Percentiles rank a stretch among this genome's conserved stretches.
Conservation (phyloP, 257 asterid species). For the Capsicum pubescens region DNA sequence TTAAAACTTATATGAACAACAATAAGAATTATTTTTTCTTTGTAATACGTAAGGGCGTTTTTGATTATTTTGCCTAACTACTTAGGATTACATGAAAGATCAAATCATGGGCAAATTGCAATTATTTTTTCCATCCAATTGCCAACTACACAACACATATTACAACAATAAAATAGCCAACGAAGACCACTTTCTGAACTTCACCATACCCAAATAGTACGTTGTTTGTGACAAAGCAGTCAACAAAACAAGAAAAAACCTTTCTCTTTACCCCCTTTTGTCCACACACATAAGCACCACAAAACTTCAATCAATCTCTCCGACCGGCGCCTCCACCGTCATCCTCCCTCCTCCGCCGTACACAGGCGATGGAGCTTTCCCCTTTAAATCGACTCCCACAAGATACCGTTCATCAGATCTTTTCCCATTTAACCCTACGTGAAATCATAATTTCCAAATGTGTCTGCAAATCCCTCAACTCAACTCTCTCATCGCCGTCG, state of each 20-base stretch:
- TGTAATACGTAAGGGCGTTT: too few species aligned
- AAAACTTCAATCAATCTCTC: slow-evolving; percentile 2
- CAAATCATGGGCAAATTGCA: not conserved
- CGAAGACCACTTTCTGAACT: not conserved
- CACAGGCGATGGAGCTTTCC: slow-evolving; percentile 67
- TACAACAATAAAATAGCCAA: not conserved
- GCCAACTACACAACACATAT: not conserved
- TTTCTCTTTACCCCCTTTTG: not conserved
- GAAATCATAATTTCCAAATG: slow-evolving; percentile 73
- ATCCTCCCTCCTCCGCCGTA: not conserved
- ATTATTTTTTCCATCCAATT: not conserved
- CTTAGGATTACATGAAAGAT: not conserved
- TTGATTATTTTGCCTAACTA: too few species aligned
- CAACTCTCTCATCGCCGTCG: slow-evolving; percentile 69
- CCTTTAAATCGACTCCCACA: slow-evolving; percentile 77
- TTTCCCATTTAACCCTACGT: slow-evolving; percentile 73
- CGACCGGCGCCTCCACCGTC: not conserved
- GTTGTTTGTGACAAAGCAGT: slow-evolving; percentile 17
- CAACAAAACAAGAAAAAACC: slow-evolving; percentile 20
- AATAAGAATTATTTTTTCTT: too few species aligned
- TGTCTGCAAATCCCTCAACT: slow-evolving; percentile 66
- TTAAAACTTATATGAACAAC: too few species aligned
- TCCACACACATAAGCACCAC: not conserved
- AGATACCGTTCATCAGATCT: slow-evolving; percentile 83
- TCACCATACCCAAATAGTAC: not conserved